phyloP scores from a whole-genome alignment of 176 grass and related monocot species.

The Triticum urartu region DNA sequence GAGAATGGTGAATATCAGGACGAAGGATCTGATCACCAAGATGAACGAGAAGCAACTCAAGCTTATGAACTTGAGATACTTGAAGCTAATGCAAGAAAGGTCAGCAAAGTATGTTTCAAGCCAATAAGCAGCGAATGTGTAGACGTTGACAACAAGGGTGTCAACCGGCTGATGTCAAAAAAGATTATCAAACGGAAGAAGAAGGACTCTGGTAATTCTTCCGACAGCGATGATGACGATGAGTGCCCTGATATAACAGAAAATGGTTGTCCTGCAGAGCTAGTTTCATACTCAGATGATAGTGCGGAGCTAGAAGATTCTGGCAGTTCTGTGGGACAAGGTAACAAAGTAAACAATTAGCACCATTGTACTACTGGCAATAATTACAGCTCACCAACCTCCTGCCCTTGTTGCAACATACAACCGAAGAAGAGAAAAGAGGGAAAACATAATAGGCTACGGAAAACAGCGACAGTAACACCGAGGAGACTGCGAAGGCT shows the following conservation, averaged over 20 bases:
- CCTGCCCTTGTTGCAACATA: conserved; percentile 30
- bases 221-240: background rate
- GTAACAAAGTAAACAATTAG: conserved; percentile 37
- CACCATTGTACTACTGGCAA: conserved; percentile 52
- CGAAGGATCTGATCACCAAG: conserved; percentile 56
- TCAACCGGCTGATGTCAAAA: conserved; percentile 53
- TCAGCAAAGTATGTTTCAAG: conserved; percentile 71
- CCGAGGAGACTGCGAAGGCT: too few species aligned
- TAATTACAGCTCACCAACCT: conserved; percentile 52
- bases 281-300: conserved; percentile 33
- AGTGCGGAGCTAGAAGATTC: conserved; percentile 40
- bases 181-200: conserved; percentile 78
- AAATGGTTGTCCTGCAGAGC: conserved; percentile 52
- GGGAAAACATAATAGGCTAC: conserved; percentile 31
- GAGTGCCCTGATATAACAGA: conserved; percentile 30
- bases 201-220: conserved; percentile 21
- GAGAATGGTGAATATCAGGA: conserved; percentile 63
- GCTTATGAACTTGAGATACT: conserved; percentile 92
- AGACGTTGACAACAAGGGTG: conserved; percentile 45
- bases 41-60: conserved; percentile 64
- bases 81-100: conserved; percentile 73
- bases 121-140: conserved; percentile 61
- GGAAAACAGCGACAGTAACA: conserved; percentile 39
- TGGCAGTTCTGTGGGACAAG: conserved; percentile 27
- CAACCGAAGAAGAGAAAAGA: conserved; percentile 42